phyloP scores from a whole-genome alignment of 2,329 filamentous ascomycete genomes.

The Talaromyces sp. region DNA sequence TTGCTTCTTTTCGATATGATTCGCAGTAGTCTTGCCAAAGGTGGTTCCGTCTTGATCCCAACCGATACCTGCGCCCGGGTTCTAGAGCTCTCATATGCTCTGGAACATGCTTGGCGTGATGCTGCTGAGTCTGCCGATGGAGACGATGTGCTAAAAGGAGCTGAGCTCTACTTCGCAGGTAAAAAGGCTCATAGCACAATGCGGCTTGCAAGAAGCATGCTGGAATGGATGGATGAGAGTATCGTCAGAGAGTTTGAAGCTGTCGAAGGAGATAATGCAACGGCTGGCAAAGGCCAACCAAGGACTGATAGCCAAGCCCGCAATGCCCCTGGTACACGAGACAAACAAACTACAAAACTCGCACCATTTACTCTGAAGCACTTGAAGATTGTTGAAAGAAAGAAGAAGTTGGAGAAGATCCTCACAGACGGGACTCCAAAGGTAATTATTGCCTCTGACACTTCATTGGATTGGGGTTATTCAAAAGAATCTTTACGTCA shows the following conservation, averaged over 20 bases:
- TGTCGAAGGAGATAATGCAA: constrained; percentile 33
- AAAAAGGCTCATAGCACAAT: constrained; percentile 84
- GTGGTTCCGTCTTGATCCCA: constrained; percentile 88
- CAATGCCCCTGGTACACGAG: constrained; percentile 23
- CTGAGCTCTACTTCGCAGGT: constrained; percentile 74
- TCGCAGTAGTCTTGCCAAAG: constrained; percentile 68
- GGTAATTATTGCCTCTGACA: constrained; percentile 88
- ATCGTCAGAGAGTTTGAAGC: constrained; percentile 90
- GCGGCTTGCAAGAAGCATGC: constrained; percentile 86
- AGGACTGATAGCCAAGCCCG: constrained; percentile 39
- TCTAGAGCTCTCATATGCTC: constrained; percentile 81
- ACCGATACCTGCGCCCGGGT: constrained; percentile 95
- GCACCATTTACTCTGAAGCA: constrained; percentile 89
- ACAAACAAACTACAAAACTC: constrained; percentile 38
- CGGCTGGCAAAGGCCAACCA: constrained; percentile 28
- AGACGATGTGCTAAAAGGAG: constrained; percentile 46
- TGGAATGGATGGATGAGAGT: constrained; percentile 98
- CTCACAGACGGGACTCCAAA: constrained; percentile 50
- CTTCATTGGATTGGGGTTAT: constrained; percentile 90
- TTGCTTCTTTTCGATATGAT: constrained; percentile 81
- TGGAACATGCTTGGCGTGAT: constrained; percentile 86
- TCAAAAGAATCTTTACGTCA: constrained; percentile 73
- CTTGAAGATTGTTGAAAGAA: constrained; percentile 76
- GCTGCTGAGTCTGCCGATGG: constrained; percentile 53
- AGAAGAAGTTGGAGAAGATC: constrained; percentile 71